Percentiles rank a stretch among this genome's conserved stretches.
phyloP scores from a whole-genome alignment of 306 rosid species.

The Fagus sylvatica region DNA sequence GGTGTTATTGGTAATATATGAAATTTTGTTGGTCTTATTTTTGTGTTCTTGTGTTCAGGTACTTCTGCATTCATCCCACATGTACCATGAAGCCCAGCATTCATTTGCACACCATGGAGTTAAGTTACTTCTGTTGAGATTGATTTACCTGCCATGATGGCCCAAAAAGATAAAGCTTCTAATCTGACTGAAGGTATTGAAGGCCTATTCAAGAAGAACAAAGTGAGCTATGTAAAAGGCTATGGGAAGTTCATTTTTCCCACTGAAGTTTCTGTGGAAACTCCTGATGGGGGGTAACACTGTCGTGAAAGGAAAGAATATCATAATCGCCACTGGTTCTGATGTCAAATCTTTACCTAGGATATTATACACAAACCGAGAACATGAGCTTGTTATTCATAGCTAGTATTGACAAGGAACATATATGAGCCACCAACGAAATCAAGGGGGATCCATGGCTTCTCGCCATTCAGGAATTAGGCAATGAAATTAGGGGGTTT shows the following conservation, averaged over 20 bases:
- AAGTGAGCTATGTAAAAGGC: constrained; percentile 91
- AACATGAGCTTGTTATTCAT: too few species aligned
- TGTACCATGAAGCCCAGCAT: constrained; percentile 96
- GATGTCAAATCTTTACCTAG: constrained; percentile 94
- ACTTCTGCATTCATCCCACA: constrained; percentile 90
- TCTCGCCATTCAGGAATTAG: too few species aligned
- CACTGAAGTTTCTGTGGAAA: constrained; percentile 84
- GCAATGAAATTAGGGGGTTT: too few species aligned
- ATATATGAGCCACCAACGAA: too few species aligned
- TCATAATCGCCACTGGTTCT: constrained; percentile 93
- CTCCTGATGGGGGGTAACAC: constrained; percentile 65
- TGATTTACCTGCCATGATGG: constrained; percentile 93
- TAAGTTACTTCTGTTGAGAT: constrained; percentile 75
- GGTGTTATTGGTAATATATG: not conserved
- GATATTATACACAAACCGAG: constrained; percentile 2
- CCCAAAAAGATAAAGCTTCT: constrained; percentile 82
- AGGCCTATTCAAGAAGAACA: constrained; percentile 95
- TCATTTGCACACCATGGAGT: constrained; percentile 81
- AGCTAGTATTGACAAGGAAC: too few species aligned
- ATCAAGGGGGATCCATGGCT: too few species aligned
- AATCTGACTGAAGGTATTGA: constrained; percentile 89
- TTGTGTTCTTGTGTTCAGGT: constrained; percentile 56
- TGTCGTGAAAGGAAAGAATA: constrained; percentile 80
- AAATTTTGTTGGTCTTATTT: not conserved
- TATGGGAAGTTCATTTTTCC: constrained; percentile 85